phyloP scores from a whole-genome alignment of 148 eudicot species.

The Camellia lanceoleosa region DNA sequence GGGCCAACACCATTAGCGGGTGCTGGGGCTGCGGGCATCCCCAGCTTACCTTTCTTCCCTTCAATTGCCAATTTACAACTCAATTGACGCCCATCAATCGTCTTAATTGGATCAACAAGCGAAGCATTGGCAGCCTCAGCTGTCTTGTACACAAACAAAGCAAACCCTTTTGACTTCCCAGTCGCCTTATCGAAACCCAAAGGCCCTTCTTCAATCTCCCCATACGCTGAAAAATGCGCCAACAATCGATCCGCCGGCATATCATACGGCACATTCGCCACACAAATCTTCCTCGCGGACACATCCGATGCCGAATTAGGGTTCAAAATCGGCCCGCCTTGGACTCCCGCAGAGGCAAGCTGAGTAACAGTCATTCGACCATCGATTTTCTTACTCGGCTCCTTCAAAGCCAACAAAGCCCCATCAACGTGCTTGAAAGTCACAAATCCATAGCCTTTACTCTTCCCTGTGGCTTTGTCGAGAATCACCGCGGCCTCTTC shows the following conservation, averaged over 20 bases:
- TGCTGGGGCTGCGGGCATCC: conserved; percentile 8
- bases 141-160: conserved; percentile 75
- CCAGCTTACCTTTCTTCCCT: conserved; percentile 60
- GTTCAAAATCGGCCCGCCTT: conserved; percentile 17
- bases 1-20: conserved; percentile 16
- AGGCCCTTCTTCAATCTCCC: conserved; percentile 83
- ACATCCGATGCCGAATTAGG: conserved; percentile 26
- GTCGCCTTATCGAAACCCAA: conserved; percentile 81
- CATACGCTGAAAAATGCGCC: conserved; percentile 46
- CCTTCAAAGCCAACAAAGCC: conserved; percentile 60
- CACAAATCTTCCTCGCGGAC: conserved; percentile 61
- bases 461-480: conserved; percentile 57
- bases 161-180: conserved; percentile 73
- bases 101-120: conserved; percentile 54
- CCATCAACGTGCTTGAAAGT: conserved; percentile 65
- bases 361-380: conserved; percentile 68
- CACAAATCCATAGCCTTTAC: conserved; percentile 71
- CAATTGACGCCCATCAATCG: conserved; percentile 55
- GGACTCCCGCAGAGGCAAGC: conserved; percentile 44
- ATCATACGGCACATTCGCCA: conserved; percentile 62
- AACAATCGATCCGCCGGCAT: conserved; percentile 57
- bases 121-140: conserved; percentile 55
- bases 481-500: conserved; percentile 68
- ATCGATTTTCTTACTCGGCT: conserved; percentile 72
- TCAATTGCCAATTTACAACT: conserved; percentile 63